These are phyloP conservation scores for Pseudozyma sp. DNA, from an alignment of 1,284 basidiomycete species.

Conservation along the genomic window DNA sequence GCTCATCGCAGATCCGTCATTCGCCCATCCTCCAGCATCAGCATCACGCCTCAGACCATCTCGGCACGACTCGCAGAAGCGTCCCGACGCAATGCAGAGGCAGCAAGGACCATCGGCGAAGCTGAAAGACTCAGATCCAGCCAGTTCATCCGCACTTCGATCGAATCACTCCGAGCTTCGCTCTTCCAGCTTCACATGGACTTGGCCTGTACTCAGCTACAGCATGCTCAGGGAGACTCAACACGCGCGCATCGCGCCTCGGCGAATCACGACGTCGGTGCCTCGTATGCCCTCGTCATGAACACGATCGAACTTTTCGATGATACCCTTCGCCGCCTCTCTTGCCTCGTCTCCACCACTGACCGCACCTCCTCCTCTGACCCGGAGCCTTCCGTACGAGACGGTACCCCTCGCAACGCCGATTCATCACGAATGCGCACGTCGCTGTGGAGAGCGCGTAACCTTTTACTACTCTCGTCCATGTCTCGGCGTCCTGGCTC, in stretches of 20 bases:
- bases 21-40: slow-evolving; percentile 2
- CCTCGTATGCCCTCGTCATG: slow-evolving; percentile 35
- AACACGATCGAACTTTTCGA: slow-evolving; percentile 44
- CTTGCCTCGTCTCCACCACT: slow-evolving; percentile 24
- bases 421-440: slow-evolving; percentile 29
- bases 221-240: slow-evolving; percentile 5
- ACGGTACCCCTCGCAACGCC: slow-evolving; percentile 10
- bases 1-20: slow-evolving; percentile 1
- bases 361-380: slow-evolving; percentile 1
- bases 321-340: slow-evolving; percentile 36
- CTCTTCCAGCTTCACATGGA: slow-evolving; percentile 39
- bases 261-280: slow-evolving; percentile 8
- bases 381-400: background rate
- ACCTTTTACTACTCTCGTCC: slow-evolving; percentile 34
- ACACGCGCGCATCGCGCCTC: background rate
- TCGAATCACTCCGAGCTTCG: slow-evolving; percentile 41
- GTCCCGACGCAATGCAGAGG: slow-evolving; percentile 32
- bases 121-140: slow-evolving; percentile 34
- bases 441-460: slow-evolving; percentile 34
- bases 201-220: slow-evolving; percentile 29
- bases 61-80: slow-evolving; percentile 25
- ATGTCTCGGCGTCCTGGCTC: slow-evolving; percentile 16
- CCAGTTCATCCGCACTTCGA: slow-evolving; percentile 32
- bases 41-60: slow-evolving; percentile 19
- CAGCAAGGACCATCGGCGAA: slow-evolving; percentile 30